Conservation (phyloP, 148 eudicot species). For the Rhododendron molle region DNA sequence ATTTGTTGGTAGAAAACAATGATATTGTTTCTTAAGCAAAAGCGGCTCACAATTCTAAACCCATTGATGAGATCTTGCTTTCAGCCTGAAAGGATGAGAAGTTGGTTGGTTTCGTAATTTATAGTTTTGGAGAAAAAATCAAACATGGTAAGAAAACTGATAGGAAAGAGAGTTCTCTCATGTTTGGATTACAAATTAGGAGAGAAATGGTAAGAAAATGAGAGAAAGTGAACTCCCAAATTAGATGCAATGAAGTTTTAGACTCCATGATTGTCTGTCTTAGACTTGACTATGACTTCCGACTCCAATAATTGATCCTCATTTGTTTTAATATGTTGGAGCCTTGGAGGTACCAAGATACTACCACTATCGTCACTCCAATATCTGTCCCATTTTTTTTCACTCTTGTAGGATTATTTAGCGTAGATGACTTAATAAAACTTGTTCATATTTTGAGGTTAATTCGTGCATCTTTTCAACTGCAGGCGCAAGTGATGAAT, state of each 20-base stretch:
- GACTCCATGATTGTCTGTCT: not conserved
- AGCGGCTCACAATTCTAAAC: too few relatives aligned
- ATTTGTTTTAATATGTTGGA: not conserved
- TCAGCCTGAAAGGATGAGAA: not conserved
- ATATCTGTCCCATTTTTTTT: not conserved
- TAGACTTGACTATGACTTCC: not conserved
- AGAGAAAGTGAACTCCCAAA: not conserved
- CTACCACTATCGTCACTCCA: not conserved
- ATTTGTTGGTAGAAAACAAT: too few relatives aligned
- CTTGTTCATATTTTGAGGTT: not conserved
- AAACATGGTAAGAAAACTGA: not conserved
- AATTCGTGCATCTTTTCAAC: not conserved
- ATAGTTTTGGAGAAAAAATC: not conserved
- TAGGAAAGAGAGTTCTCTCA: not conserved
- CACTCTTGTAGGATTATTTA: not conserved
- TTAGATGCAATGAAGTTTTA: not conserved
- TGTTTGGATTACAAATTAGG: not conserved
- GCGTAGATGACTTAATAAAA: too few relatives aligned
- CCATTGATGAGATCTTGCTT: not conserved
- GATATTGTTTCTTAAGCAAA: too few relatives aligned
- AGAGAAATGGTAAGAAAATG: not conserved
- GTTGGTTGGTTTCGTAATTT: not conserved
- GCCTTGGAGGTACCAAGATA: not conserved
- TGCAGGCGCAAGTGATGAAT: constrained; percentile 9
- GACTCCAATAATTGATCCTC: not conserved